Percentiles rank a stretch among this genome's conserved stretches.
These are phyloP conservation scores for Pythium brachiatum DNA, from an alignment of 352 stramenopile species.

Conservation along the genomic window DNA sequence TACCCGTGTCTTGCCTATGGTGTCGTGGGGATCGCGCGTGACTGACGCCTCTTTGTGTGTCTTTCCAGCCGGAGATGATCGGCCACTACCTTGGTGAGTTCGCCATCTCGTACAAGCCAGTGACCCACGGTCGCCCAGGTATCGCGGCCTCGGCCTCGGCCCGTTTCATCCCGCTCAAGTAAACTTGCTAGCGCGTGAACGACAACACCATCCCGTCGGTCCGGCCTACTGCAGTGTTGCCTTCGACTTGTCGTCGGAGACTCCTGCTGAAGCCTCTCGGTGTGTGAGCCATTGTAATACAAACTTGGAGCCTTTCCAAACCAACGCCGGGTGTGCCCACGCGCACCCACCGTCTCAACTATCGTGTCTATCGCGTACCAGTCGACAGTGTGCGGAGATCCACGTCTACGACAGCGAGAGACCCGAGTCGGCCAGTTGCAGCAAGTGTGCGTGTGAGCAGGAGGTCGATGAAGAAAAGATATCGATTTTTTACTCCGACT, in stretches of 20 bases:
- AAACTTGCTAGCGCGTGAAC: conserved; percentile 35
- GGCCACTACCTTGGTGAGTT: conserved; percentile 99
- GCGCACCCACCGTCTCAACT: neutral
- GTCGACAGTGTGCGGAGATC: no score
- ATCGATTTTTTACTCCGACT: conserved; percentile 19
- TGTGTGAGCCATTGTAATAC: conserved; percentile 79
- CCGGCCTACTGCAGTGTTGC: neutral
- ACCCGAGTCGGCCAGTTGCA: neutral
- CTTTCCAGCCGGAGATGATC: conserved; percentile 96
- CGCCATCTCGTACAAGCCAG: conserved; percentile 98
- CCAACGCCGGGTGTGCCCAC: conserved; percentile 11
- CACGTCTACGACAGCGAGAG: no score
- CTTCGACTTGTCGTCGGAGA: neutral
- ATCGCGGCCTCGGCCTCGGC: conserved; percentile 97
- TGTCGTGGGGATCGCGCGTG: conserved; percentile 15
- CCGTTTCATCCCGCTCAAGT: conserved; percentile 99
- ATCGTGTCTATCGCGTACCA: neutral
- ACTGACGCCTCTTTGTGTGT: conserved; percentile 17
- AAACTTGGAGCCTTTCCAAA: conserved; percentile 26
- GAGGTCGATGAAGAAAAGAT: conserved; percentile 22
- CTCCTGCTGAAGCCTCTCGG: conserved; percentile 19
- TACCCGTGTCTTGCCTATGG: conserved; percentile 18
- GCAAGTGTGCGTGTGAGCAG: neutral
- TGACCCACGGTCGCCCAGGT: conserved; percentile 98
- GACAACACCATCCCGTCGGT: neutral